Conservation (phyloP, 257 asterid genomes). For the Oldenlandia corymbosa region DNA sequence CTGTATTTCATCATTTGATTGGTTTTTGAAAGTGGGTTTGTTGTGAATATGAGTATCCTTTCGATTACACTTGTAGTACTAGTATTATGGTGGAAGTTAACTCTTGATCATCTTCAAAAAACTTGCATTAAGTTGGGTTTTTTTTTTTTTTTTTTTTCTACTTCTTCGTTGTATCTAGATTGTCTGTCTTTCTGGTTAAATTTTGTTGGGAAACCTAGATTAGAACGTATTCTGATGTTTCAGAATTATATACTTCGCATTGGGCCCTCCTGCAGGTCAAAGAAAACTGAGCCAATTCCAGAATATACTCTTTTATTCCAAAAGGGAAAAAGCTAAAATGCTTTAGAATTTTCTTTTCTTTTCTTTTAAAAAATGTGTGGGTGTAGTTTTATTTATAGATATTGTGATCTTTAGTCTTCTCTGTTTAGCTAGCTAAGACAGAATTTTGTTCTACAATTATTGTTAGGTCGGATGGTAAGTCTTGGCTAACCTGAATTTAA, state of each 20-base stretch:
- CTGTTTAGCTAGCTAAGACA: not conserved
- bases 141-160: too few relatives aligned
- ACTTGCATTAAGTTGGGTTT: not conserved
- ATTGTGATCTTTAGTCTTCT: not conserved
- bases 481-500: not conserved
- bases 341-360: not conserved
- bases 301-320: not conserved
- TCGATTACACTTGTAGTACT: not conserved
- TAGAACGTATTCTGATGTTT: too few relatives aligned
- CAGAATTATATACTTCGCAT: too few relatives aligned
- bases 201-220: too few relatives aligned
- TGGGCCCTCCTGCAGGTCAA: not conserved
- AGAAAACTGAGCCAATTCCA: not conserved
- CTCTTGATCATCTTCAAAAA: not conserved
- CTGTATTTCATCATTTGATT: too few relatives aligned
- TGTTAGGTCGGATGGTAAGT: not conserved
- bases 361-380: too few relatives aligned
- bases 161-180: not conserved
- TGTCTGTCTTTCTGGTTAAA: not conserved
- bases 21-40: not conserved
- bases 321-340: not conserved
- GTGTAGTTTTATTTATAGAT: not conserved
- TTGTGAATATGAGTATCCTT: not conserved
- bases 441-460: not conserved
- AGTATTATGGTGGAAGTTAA: not conserved